Conservation (phyloP, 2,329 filamentous ascomycete species). For the Fusarium annulatum region DNA sequence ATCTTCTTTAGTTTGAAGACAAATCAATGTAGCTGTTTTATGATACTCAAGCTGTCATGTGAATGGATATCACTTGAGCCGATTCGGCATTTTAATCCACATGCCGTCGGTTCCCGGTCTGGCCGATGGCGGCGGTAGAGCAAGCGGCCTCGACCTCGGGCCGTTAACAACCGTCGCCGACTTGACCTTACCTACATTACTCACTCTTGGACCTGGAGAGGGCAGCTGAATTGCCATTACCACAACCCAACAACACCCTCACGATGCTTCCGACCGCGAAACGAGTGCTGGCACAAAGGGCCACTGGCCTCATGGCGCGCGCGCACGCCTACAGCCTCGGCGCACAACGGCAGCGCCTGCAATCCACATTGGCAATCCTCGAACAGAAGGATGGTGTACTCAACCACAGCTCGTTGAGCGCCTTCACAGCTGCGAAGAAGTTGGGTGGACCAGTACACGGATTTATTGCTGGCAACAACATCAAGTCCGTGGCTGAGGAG, state of each 20-base stretch:
- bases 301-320: conserved; percentile 43
- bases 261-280: conserved; percentile 49
- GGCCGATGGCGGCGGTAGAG: conserved; percentile 44
- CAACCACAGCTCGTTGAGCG: conserved; percentile 82
- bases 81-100: conserved; percentile 37
- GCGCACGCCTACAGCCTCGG: conserved; percentile 41
- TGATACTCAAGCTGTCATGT: conserved; percentile 16
- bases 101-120: conserved; percentile 41
- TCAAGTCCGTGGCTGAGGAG: conserved; percentile 81
- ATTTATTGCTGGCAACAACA: conserved; percentile 85
- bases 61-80: conserved; percentile 14
- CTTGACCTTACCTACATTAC: conserved; percentile 22
- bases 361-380: conserved; percentile 90
- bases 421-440: conserved; percentile 86
- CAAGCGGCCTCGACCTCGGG: conserved; percentile 50
- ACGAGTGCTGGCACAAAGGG: conserved; percentile 45
- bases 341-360: conserved; percentile 61
- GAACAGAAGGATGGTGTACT: conserved; percentile 94
- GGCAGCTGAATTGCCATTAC: conserved; percentile 26
- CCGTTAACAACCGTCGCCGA: conserved; percentile 52
- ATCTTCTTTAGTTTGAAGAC: neutral
- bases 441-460: conserved; percentile 87
- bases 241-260: conserved; percentile 24
- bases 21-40: neutral
- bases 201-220: conserved; percentile 19